Evolutionary conservation across 139 green algal genomes (phyloP), one percentile per base, ranked within the genome.

Genomic region (Coelastrella sp.): DNA sequence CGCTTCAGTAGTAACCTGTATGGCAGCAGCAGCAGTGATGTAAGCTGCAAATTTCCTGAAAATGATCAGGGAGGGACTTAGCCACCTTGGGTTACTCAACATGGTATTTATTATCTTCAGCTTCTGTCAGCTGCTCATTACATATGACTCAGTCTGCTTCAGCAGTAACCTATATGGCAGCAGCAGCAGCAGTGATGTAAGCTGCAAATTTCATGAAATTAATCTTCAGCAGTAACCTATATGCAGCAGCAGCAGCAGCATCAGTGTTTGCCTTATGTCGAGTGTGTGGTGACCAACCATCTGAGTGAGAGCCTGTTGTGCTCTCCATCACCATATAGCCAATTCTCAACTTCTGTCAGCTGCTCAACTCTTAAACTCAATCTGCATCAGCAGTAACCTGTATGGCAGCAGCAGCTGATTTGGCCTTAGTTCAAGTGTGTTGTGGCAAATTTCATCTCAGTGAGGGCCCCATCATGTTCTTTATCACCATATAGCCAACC

Each of bases 401-500:
- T 2, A 10, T 71, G 3, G 61, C 61, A 71, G 61, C 61, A 71
- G 61, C 61, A 71, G 61, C 14, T 19, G 61, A 13, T 13, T 71
- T 71, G 11, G 61, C 61, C 61, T 2, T 19, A 71, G 11, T 11
- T n/a, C n/a, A n/a, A n/a, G n/a, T n/a, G n/a, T n/a, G n/a, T n/a
- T n/a, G n/a, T n/a, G n/a, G n/a, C n/a, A n/a, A n/a, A n/a, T n/a
- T n/a, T n/a, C n/a, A n/a, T n/a, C n/a, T n/a, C n/a, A n/a, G n/a
- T n/a, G n/a, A n/a, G n/a, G n/a, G n/a, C n/a, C n/a, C n/a, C n/a
- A n/a, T n/a, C n/a, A n/a, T n/a, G n/a, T n/a, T n/a, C n/a, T n/a
- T n/a, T n/a, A n/a, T n/a, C n/a, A n/a, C n/a, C n/a, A n/a, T n/a
- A 47, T 47, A 47, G 32, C 32, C 32, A 99, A 89, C 99, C 98